phyloP scores from a whole-genome alignment of 2,329 filamentous ascomycete genomes.

The Magnaporthales sp. region DNA sequence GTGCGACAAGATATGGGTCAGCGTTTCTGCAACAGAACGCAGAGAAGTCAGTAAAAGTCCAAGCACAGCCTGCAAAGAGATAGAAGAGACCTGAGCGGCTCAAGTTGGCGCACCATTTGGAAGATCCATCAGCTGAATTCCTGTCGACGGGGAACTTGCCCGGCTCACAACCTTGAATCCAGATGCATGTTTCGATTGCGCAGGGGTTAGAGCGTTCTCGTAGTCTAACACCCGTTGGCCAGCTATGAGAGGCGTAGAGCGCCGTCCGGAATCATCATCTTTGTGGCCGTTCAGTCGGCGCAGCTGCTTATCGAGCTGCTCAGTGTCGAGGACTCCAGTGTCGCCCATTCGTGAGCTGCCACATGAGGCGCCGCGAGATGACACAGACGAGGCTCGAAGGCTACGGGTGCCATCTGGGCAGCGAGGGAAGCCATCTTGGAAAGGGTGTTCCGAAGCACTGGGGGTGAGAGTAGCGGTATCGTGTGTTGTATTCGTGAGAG shows the following conservation, averaged over 20 bases:
- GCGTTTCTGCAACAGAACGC: conserved; percentile 55
- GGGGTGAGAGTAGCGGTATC: conserved; percentile 27
- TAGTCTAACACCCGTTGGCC: conserved; percentile 52
- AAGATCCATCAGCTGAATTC: conserved; percentile 46
- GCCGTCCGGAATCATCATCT: conserved; percentile 9
- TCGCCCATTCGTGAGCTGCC: conserved; percentile 11
- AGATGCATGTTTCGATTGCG: conserved; percentile 35
- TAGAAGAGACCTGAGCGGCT: not conserved
- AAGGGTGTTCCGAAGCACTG: conserved; percentile 18
- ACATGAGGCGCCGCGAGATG: not conserved
- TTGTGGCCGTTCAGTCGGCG: conserved; percentile 39
- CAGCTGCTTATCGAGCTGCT: conserved; percentile 39
- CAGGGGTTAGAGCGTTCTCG: conserved; percentile 47
- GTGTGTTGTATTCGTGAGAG: conserved; percentile 35
- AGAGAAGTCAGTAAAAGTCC: not conserved
- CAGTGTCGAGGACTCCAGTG: conserved; percentile 27
- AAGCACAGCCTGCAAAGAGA: not conserved
- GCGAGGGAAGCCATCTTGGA: conserved; percentile 50
- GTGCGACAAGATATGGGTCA: conserved; percentile 87
- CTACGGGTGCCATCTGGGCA: conserved; percentile 23
- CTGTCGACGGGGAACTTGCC: conserved; percentile 25
- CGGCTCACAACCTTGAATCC: conserved; percentile 50
- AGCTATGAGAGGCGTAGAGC: conserved; percentile 18
- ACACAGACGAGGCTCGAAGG: conserved; percentile 18
- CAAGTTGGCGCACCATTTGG: conserved; percentile 64